These are phyloP conservation scores for Cardamine occulta DNA, from an alignment of 345 rosid genomes.

Conservation along the genomic window DNA sequence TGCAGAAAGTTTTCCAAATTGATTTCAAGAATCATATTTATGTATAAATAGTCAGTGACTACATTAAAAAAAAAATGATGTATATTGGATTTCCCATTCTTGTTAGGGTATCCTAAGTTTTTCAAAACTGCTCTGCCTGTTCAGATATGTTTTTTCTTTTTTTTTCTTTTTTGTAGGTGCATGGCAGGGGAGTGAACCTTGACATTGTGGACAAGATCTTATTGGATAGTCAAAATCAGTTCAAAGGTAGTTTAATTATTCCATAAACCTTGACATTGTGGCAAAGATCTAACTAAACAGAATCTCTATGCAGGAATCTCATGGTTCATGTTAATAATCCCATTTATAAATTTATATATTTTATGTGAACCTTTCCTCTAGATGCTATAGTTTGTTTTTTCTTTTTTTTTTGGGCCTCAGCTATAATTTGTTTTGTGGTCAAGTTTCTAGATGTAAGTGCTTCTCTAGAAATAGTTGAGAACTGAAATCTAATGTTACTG, in stretches of 20 bases:
- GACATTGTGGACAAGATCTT: constrained; percentile 77
- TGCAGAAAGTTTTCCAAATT: constrained; percentile 2
- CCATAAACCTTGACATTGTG: constrained; percentile 13
- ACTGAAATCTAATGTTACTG: constrained; percentile 14
- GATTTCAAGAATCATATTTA: constrained; percentile 20
- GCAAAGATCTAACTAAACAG: constrained; percentile 14
- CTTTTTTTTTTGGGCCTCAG: no score
- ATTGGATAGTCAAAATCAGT: constrained; percentile 68
- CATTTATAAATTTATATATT: not conserved
- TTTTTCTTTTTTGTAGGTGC: constrained; percentile 56
- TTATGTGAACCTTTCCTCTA: constrained; percentile 14
- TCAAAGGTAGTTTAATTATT: constrained; percentile 52
- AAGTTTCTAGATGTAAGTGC: constrained; percentile 5
- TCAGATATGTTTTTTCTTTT: not conserved
- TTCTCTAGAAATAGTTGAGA: constrained; percentile 29
- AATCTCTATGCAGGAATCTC: constrained; percentile 18
- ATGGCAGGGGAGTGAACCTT: constrained; percentile 73
- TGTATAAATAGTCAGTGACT: constrained; percentile 1
- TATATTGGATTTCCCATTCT: constrained; percentile 17
- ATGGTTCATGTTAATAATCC: constrained; percentile 11
- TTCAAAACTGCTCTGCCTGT: constrained; percentile 9
- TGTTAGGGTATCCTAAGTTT: constrained; percentile 23
- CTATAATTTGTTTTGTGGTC: constrained; percentile 9
- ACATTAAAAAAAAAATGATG: not conserved
- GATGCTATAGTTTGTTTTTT: constrained; percentile 8